phyloP scores from a whole-genome alignment of 805 yeast genomes.

The Teunomyces stri region DNA sequence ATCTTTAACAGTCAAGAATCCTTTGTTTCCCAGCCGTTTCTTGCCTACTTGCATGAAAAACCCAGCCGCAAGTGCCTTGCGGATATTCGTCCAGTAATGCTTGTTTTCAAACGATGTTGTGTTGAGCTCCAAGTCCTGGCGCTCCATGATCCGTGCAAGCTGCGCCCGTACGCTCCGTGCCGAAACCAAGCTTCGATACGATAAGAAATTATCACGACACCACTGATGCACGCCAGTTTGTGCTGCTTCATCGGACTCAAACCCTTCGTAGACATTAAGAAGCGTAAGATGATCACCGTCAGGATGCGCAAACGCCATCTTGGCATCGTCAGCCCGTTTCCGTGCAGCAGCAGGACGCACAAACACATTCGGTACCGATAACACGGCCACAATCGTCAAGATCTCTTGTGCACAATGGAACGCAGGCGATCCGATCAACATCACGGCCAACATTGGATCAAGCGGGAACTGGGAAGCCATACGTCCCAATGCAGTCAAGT shows the following conservation, averaged over 20 bases:
- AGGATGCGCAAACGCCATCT: constrained; percentile 82
- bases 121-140: constrained; percentile 68
- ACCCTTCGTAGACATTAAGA: constrained; percentile 84
- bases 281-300: constrained; percentile 94
- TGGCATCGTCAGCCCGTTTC: constrained; percentile 88
- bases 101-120: constrained; percentile 61
- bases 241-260: constrained; percentile 69
- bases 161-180: constrained; percentile 89
- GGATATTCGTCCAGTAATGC: constrained; percentile 68
- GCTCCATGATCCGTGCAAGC: constrained; percentile 77
- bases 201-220: constrained; percentile 89
- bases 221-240: constrained; percentile 69
- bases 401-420: constrained; percentile 87
- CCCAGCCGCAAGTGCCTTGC: constrained; percentile 87
- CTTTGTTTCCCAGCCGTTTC: constrained; percentile 71
- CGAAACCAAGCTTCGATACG: constrained; percentile 76
- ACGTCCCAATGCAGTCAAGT: constrained; percentile 84
- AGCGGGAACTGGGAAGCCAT: constrained; percentile 90
- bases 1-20: constrained; percentile 90
- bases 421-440: constrained; percentile 84
- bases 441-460: constrained; percentile 93
- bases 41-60: constrained; percentile 98
- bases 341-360: constrained; percentile 87
- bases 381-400: constrained; percentile 81
- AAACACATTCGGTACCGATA: constrained; percentile 92